Evolutionary conservation across 306 rosid genomes (phyloP).

Genomic region (Trichosanthes truncata): DNA sequence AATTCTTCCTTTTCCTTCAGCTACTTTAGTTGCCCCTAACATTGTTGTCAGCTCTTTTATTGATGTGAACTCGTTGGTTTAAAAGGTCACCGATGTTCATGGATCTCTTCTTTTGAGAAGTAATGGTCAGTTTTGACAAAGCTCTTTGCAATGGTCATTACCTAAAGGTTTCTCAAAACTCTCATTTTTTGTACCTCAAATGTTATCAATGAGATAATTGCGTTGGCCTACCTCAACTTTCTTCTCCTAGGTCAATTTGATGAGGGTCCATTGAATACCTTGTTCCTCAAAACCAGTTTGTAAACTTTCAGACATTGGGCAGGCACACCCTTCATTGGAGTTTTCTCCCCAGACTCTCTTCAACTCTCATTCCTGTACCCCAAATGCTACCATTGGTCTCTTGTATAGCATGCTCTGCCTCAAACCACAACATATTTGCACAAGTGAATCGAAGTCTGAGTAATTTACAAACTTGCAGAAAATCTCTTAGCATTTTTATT

Average conservation of each 20-base stretch:
- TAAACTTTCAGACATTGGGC: background rate
- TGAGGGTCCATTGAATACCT: background rate
- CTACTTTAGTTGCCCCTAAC: background rate
- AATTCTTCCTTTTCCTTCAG: background rate
- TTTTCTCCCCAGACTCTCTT: no score
- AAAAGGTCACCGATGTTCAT: background rate
- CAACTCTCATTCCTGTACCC: no score
- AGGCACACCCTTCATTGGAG: no score
- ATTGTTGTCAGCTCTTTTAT: background rate
- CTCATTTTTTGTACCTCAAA: background rate
- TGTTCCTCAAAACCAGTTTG: background rate
- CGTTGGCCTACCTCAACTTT: background rate
- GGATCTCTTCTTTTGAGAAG: background rate
- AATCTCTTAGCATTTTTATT: background rate
- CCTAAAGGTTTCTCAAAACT: no score
- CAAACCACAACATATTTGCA: background rate
- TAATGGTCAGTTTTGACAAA: background rate
- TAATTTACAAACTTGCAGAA: background rate
- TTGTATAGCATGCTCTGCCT: background rate
- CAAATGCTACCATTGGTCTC: background rate
- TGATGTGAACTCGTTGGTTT: background rate
- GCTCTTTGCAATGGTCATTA: background rate
- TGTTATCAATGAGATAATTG: background rate
- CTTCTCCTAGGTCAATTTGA: background rate
- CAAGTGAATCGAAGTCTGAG: background rate